Evolutionary conservation across 1,284 basidiomycete genomes (phyloP), one percentile per base, ranked within the genome.

Genomic region (Cutaneotrichosporon cavernicola): DNA sequence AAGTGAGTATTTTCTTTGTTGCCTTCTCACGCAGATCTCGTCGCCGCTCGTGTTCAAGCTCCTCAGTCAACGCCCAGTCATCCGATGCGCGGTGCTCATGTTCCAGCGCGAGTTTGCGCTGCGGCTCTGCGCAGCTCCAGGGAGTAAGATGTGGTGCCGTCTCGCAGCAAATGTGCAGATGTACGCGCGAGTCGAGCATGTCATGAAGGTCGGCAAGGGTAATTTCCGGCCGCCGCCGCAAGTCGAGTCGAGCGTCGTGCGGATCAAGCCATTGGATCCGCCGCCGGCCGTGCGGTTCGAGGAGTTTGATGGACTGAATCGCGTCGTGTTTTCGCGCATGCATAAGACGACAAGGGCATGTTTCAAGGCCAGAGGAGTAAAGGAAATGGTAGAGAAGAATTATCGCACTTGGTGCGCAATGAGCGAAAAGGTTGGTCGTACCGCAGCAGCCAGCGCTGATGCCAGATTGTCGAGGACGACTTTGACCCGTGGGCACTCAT

Each of bases 51-150:
- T 98, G 58, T 99, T 99, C 85, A 92, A 93, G 70, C 86, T 99
- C 40, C 89, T 99, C 61, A 97, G 96, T 2, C 94, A 98, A 75
- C 90, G 96, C 9, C 96, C 96, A 0, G 85, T 97, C 57, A 94
- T 92, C 78, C 91, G 96, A 38, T 88, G 90, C 67, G 92, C 93
- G 32, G 94, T 99, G 68, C 90, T 99, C 82, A 99, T 99, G 96
- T 99, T 99, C 83, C 96, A 99, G 82, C 90, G 94, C 63, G 96
- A 99, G 79, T 99, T 99, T 75, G 96, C 97, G 0, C 84, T 96
- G 65, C 90, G 97, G 2, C 86, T 99, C 14, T 88, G 93, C 50
- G 97, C 96, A 4, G 84, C 87, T 32, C 93, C 97, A 0, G 89
- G 88, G 2, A 89, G 91, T 10, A 84, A 88, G 31, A 83, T 97